A percentile compares a stretch with the other conserved stretches of the same genome.
Conservation (phyloP, 805 yeast species). For the Brettanomyces nanus region DNA sequence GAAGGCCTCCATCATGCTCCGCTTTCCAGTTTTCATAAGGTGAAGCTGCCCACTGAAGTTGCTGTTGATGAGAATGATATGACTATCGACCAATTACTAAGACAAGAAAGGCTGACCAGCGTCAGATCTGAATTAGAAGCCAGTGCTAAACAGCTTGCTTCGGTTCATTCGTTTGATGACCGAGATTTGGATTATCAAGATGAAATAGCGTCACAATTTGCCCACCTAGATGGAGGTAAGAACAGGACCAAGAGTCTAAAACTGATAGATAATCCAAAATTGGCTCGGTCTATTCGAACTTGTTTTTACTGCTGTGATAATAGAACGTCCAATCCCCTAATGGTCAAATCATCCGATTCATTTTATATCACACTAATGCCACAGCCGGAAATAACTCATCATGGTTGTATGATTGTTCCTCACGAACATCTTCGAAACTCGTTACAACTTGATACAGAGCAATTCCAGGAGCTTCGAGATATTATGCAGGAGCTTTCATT, state of each 20-base stretch:
- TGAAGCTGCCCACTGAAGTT: background rate
- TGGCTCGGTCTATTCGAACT: constrained; percentile 24
- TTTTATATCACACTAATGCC: constrained; percentile 33
- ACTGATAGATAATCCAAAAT: constrained; percentile 17
- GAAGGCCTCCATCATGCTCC: background rate
- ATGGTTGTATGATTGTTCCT: constrained; percentile 34
- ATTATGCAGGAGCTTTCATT: constrained; percentile 33
- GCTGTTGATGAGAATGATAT: constrained; percentile 21
- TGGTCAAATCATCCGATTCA: constrained; percentile 26
- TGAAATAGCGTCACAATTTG: constrained; percentile 30
- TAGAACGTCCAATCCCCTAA: constrained; percentile 19
- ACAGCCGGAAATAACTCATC: constrained; percentile 30
- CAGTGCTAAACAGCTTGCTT: constrained; percentile 27
- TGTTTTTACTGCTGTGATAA: constrained; percentile 32
- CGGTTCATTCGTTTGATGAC: constrained; percentile 28
- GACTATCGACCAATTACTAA: constrained; percentile 29
- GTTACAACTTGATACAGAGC: constrained; percentile 33
- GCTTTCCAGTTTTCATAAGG: background rate
- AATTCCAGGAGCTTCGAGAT: constrained; percentile 33
- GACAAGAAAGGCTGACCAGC: constrained; percentile 22
- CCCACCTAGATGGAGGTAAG: background rate
- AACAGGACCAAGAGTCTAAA: constrained; percentile 19
- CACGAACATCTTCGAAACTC: constrained; percentile 32
- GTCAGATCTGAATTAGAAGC: constrained; percentile 11
- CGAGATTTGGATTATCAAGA: constrained; percentile 34